These are phyloP conservation scores for Cicer chorassanicum DNA, from an alignment of 306 rosid genomes.

Conservation along the genomic window DNA sequence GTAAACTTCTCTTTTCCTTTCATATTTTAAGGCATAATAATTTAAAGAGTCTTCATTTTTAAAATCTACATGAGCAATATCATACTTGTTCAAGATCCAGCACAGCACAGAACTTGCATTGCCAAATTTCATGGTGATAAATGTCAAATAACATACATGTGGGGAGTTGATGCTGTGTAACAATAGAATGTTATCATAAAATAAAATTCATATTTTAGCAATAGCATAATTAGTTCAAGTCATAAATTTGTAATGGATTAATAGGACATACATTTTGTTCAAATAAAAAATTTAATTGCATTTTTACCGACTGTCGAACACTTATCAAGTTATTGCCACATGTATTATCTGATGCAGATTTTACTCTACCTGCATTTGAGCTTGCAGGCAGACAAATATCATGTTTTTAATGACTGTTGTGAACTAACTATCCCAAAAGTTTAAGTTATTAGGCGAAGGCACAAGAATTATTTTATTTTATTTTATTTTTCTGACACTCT, in stretches of 20 bases:
- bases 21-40: slow-evolving; percentile 3
- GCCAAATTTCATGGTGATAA: slow-evolving; percentile 14
- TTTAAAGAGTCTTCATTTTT: slow-evolving; percentile 7
- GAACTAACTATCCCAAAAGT: not conserved
- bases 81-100: slow-evolving; percentile 22
- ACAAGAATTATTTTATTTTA: not conserved
- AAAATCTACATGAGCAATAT: slow-evolving; percentile 11
- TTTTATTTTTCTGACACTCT: not conserved
- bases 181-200: not conserved
- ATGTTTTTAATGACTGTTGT: not conserved
- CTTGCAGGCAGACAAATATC: slow-evolving; percentile 5
- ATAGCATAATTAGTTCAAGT: slow-evolving; percentile 22
- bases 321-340: slow-evolving; percentile 30
- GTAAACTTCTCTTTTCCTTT: not conserved
- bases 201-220: not conserved
- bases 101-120: not conserved
- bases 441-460: not conserved
- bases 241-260: slow-evolving; percentile 11
- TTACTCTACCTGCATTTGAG: slow-evolving; percentile 24
- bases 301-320: slow-evolving; percentile 23
- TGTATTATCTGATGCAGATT: not conserved
- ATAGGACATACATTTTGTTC: slow-evolving; percentile 17
- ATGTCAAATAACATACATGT: slow-evolving; percentile 38
- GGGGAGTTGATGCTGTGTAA: slow-evolving; percentile 13
- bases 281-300: not conserved